A percentile compares a stretch with the other conserved stretches of the same genome.
Conservation (phyloP, 108 stramenopile genomes). For the Discostella pseudostelligera region DNA sequence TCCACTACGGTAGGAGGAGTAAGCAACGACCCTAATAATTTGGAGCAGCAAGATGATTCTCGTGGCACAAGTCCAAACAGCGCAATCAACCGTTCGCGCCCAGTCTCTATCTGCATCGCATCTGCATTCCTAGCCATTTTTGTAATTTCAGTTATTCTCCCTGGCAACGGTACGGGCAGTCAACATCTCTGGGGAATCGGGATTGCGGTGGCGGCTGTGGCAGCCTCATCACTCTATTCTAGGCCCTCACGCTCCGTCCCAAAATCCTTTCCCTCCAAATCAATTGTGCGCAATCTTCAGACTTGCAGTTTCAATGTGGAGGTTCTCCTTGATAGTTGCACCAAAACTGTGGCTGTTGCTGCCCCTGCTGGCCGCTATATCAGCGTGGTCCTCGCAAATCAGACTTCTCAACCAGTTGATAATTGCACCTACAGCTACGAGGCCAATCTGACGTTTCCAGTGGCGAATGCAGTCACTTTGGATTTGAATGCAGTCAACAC, state of each 20-base stretch:
- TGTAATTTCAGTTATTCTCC: constrained; percentile 1
- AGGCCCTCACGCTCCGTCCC: not conserved
- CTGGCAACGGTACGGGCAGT: constrained; percentile 4
- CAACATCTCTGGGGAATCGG: constrained; percentile 8
- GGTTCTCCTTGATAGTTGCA: constrained; percentile 40
- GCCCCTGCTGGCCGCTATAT: constrained; percentile 37
- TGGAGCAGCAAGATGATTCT: no score
- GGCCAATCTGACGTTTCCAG: constrained; percentile 22
- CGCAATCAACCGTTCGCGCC: constrained; percentile 1
- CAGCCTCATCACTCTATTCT: constrained; percentile 10
- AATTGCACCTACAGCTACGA: constrained; percentile 18
- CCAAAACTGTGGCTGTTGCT: constrained; percentile 18
- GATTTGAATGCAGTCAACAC: constrained; percentile 19
- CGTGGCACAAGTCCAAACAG: not conserved
- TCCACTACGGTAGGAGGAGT: no score
- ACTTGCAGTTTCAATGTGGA: constrained; percentile 48
- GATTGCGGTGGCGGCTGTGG: constrained; percentile 22
- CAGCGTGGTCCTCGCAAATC: constrained; percentile 22
- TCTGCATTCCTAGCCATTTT: constrained; percentile 9
- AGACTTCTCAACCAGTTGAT: constrained; percentile 8
- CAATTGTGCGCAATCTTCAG: constrained; percentile 8
- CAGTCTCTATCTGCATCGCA: not conserved
- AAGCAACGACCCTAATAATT: no score
- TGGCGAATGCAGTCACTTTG: constrained; percentile 1
- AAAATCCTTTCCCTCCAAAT: constrained; percentile 1